Base-by-base conservation (phyloP, 306 rosid genomes). In the Cicer yamashitae region DNA sequence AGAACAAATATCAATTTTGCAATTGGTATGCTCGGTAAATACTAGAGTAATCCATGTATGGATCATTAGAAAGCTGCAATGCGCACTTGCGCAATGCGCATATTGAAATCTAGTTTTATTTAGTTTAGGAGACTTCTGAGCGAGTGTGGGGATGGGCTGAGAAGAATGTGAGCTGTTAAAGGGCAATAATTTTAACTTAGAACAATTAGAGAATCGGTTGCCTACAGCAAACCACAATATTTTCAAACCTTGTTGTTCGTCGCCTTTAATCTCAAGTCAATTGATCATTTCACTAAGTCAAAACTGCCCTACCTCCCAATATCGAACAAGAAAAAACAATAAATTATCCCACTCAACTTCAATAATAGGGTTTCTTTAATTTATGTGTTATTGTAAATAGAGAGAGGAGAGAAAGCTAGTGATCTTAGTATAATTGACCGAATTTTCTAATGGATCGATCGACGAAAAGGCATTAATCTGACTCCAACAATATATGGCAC, bases 401-500 rank as follows among this genome's bases (percentile, higher is more conserved):
- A 25, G 34, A 25, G 30, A 2, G 4, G 34, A 25, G 2, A 25
- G 34, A 25, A 25, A 25, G 4, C 34, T 25, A 25, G 34, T 25
- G 34, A 25, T 25, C 4, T 3, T 25, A 25, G 34, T 25, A 25
- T 25, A 25, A 25, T 25, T 25, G 34, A 25, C 34, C 34, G 34
- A 25, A 25, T 67, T 73, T 71, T 63, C 9, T 76, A 76, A 73
- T 82, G 88, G 34, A 25, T 25, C 34, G 82, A 80, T 75, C 38
- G 7, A 70, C 39, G 73, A 79, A 80, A 86, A 63, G 80, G 37
- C 74, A 64, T 71, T 83, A 87, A 87, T 84, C 71, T 89, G 88
- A 89, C 93, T 83, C 82, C 84, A 89, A 82, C 80, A 75, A 82
- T 78, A 79, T 79, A 79, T 85, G 34, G 34, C 79, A 85, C 80